Conservation (phyloP, 495 filamentous ascomycete species). For the Tuber borchii region DNA sequence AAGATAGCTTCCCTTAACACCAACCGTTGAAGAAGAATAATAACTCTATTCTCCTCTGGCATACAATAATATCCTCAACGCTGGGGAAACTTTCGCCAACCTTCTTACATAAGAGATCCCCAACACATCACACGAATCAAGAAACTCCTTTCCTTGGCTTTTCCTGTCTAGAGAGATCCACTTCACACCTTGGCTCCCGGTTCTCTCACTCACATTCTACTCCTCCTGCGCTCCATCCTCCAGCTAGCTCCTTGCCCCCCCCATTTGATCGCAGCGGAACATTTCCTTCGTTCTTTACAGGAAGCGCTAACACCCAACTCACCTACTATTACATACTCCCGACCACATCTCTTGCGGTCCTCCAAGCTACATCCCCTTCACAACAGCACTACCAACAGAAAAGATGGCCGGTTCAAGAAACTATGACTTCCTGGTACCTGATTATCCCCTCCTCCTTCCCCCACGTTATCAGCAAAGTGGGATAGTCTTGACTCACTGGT, state of each 20-base stretch:
- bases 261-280: background rate
- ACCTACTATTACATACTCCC: background rate
- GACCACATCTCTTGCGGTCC: background rate
- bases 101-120: background rate
- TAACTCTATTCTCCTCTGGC: background rate
- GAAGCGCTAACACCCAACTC: background rate
- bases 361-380: conserved; percentile 1
- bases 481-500: conserved; percentile 12
- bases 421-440: conserved; percentile 91
- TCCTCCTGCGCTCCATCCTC: background rate
- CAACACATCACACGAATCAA: background rate
- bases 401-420: conserved; percentile 94
- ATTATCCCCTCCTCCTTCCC: conserved; percentile 20
- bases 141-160: conserved; percentile 1
- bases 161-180: background rate
- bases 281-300: background rate
- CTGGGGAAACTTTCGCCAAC: background rate
- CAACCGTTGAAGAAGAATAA: background rate
- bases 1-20: background rate
- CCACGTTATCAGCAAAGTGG: conserved; percentile 15
- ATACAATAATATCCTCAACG: background rate
- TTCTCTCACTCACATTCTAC: background rate
- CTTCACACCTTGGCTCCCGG: background rate
- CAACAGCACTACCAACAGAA: conserved; percentile 18
- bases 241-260: background rate